A percentile compares a stretch with the other conserved stretches of the same genome.
phyloP scores from a whole-genome alignment of 2,329 filamentous ascomycete species.

The Waltergamsia citrina region DNA sequence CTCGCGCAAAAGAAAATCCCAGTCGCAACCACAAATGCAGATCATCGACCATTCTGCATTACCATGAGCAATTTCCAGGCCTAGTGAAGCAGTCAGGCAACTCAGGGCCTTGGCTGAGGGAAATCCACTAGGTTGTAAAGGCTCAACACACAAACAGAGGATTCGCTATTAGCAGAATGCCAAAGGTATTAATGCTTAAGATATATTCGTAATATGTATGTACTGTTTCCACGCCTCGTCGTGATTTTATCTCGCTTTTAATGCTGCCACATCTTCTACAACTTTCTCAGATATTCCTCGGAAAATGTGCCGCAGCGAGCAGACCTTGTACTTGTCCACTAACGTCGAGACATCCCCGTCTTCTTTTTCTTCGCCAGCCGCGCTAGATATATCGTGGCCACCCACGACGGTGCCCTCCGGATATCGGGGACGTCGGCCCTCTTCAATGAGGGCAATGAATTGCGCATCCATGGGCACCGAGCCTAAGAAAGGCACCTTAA shows the following conservation, averaged over 20 bases:
- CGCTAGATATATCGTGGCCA: conserved; percentile 41
- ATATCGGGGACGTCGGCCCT: conserved; percentile 54
- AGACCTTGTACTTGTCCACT: conserved; percentile 63
- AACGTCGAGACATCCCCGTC: conserved; percentile 25
- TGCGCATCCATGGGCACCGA: conserved; percentile 87
- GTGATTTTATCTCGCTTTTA: neutral
- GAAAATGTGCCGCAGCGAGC: conserved; percentile 63
- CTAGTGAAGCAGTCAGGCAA: too few species aligned
- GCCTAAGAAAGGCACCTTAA: conserved; percentile 74
- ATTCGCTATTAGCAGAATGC: too few species aligned
- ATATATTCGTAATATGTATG: too few species aligned
- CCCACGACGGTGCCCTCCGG: conserved; percentile 56
- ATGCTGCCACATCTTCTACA: conserved; percentile 13
- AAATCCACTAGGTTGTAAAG: too few species aligned
- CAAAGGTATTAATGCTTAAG: too few species aligned
- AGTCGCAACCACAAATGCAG: too few species aligned
- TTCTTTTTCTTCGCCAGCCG: conserved; percentile 12
- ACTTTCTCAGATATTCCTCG: conserved; percentile 46
- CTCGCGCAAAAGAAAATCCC: too few species aligned
- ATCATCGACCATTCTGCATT: too few species aligned
- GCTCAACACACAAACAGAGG: too few species aligned
- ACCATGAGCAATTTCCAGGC: too few species aligned
- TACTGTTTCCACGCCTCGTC: too few species aligned
- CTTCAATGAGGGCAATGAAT: conserved; percentile 82
- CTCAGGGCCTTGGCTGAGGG: too few species aligned